Evolutionary conservation across 2,329 filamentous ascomycete genomes (phyloP).

Genomic region (Leptographium radiaticola): DNA sequence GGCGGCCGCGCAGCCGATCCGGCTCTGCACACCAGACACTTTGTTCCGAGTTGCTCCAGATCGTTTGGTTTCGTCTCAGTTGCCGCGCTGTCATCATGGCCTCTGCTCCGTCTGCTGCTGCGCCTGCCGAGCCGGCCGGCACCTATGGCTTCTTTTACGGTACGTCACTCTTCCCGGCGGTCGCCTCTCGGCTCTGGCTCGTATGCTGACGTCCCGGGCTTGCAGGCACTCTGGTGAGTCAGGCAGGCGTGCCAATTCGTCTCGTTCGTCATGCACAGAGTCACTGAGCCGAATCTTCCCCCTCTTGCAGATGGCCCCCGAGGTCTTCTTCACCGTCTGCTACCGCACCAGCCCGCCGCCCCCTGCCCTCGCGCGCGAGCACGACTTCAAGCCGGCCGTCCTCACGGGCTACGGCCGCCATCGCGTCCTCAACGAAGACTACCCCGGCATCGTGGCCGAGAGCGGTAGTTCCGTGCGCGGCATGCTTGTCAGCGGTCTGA

Average conservation of each 20-base stretch:
- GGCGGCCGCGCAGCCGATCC: no score
- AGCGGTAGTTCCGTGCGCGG: conserved; percentile 54
- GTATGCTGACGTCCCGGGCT: conserved; percentile 15
- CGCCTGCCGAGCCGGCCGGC: not conserved
- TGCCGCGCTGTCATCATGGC: not conserved
- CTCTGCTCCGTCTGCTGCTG: not conserved
- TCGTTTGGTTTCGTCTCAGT: not conserved
- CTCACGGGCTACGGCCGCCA: conserved; percentile 59
- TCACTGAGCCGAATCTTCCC: no score
- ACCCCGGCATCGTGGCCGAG: conserved; percentile 58
- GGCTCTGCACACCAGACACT: not conserved
- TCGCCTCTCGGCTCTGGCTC: not conserved
- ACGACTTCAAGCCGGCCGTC: conserved; percentile 59
- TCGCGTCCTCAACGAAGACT: conserved; percentile 58
- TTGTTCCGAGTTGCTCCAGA: no score
- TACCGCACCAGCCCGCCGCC: conserved; percentile 43
- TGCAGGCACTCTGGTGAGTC: conserved; percentile 25
- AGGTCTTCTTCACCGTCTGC: conserved; percentile 76
- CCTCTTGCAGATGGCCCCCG: conserved; percentile 56
- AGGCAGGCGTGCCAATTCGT: not conserved
- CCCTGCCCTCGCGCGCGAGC: conserved; percentile 38
- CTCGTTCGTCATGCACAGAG: no score
- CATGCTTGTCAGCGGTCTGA: conserved; percentile 65
- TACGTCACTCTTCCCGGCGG: conserved; percentile 14
- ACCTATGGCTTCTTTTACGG: conserved; percentile 43